Conservation (phyloP, 441 rosid genomes). For the Euphorbia celastroides region DNA sequence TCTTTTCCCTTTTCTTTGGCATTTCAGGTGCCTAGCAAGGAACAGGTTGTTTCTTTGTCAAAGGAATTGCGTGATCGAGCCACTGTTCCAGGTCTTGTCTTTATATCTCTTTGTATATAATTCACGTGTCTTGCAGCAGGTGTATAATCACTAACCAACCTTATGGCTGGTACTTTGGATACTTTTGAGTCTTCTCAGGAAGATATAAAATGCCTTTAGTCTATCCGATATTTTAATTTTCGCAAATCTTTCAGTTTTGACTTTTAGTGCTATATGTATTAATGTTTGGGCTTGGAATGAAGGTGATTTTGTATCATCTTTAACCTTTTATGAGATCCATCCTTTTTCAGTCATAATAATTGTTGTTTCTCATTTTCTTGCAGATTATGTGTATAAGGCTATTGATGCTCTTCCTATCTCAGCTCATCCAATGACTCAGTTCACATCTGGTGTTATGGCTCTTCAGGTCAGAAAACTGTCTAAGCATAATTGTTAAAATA, state of each 20-base stretch:
- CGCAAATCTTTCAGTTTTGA: background rate
- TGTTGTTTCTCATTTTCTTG: conserved; percentile 17
- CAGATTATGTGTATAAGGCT: conserved; percentile 80
- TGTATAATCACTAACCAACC: background rate
- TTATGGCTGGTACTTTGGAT: background rate
- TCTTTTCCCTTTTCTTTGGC: conserved; percentile 8
- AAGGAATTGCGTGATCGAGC: conserved; percentile 74
- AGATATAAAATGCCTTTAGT: background rate
- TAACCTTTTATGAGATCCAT: background rate
- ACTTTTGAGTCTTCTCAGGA: background rate
- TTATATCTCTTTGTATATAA: conserved; percentile 10
- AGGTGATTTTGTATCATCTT: background rate
- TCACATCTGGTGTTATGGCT: conserved; percentile 91
- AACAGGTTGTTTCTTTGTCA: conserved; percentile 80
- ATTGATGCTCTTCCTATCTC: conserved; percentile 75
- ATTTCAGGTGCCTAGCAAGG: conserved; percentile 79
- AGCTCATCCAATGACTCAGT: conserved; percentile 97
- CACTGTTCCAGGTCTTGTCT: conserved; percentile 68
- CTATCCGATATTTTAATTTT: background rate
- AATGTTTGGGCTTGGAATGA: background rate
- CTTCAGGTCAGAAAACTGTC: conserved; percentile 57
- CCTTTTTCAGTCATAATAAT: conserved; percentile 15
- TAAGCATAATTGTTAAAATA: background rate
- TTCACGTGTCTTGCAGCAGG: background rate
- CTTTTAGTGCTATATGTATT: conserved; percentile 6